A percentile compares a stretch with the other conserved stretches of the same genome.
These are phyloP conservation scores for Lodderomyces beijingensis DNA, from an alignment of 1,139 yeast species.

Conservation along the genomic window DNA sequence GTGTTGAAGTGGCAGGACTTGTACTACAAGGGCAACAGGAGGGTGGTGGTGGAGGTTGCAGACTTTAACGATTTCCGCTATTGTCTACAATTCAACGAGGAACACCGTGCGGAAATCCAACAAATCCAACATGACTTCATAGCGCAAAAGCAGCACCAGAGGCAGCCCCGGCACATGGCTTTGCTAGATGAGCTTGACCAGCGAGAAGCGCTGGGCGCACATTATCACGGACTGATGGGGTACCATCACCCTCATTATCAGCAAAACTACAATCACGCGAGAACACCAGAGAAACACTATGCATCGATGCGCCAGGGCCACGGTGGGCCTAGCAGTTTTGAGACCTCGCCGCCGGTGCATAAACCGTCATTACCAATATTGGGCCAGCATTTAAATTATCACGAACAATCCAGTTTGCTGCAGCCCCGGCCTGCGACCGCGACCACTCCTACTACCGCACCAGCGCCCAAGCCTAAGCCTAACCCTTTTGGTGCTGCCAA, in stretches of 20 bases:
- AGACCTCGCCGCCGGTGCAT: conserved; percentile 8
- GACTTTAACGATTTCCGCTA: conserved; percentile 46
- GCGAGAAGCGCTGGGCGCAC: conserved; percentile 3
- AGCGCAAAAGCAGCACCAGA: conserved; percentile 19
- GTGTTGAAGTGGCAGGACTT: conserved; percentile 45
- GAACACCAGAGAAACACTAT: conserved; percentile 7
- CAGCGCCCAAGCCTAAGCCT: conserved; percentile 23
- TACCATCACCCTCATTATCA: conserved; percentile 6
- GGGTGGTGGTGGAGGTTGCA: conserved; percentile 42
- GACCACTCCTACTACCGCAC: conserved; percentile 11
- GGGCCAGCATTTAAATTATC: no score
- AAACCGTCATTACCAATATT: background rate
- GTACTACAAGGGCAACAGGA: conserved; percentile 36
- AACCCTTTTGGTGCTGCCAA: conserved; percentile 47
- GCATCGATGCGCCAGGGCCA: conserved; percentile 8
- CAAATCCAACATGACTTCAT: conserved; percentile 30
- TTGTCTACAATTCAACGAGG: conserved; percentile 39
- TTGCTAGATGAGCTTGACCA: conserved; percentile 13
- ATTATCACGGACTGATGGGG: conserved; percentile 1
- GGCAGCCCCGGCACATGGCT: conserved; percentile 16
- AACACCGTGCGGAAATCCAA: conserved; percentile 27
- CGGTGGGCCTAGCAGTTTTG: conserved; percentile 10
- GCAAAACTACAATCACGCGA: conserved; percentile 1
- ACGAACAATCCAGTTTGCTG: conserved; percentile 3
- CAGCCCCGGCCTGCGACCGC: no score